phyloP scores from a whole-genome alignment of 164 flowering plant genomes.

The Macadamia tetraphylla region DNA sequence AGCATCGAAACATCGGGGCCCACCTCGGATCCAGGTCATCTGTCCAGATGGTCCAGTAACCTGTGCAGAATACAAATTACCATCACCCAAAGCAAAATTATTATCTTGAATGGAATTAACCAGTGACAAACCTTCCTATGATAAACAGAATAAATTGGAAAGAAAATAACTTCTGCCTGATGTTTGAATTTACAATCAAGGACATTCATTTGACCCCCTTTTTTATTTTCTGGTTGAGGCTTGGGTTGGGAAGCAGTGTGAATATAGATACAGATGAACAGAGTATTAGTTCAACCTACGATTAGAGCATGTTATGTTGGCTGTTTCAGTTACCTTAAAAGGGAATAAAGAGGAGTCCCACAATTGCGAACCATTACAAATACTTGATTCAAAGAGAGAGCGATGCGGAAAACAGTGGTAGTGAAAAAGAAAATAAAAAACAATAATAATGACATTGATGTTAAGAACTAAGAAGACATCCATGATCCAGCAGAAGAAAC shows the following conservation, averaged over 20 bases:
- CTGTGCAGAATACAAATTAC: constrained; percentile 25
- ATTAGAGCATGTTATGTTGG: not conserved
- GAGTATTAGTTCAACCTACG: not conserved
- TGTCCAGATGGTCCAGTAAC: constrained; percentile 89
- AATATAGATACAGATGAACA: not conserved
- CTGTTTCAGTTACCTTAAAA: not conserved
- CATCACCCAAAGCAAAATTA: not conserved
- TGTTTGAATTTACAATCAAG: not conserved
- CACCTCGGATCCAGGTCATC: constrained; percentile 88
- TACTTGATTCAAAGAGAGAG: not conserved
- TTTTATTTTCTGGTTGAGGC: no score
- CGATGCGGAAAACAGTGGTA: no score
- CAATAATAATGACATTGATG: no score
- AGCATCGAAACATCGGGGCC: constrained; percentile 65
- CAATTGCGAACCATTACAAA: not conserved
- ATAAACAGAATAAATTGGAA: not conserved
- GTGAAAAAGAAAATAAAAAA: not conserved
- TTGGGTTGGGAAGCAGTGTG: no score
- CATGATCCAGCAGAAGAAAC: not conserved
- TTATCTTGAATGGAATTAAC: no score
- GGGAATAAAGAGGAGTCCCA: not conserved
- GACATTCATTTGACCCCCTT: no score
- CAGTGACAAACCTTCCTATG: no score
- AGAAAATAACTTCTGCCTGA: not conserved
- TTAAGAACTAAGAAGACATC: not conserved